phyloP scores from a whole-genome alignment of 2,329 filamentous ascomycete genomes.

The Tolypocladium ovalisporum region DNA sequence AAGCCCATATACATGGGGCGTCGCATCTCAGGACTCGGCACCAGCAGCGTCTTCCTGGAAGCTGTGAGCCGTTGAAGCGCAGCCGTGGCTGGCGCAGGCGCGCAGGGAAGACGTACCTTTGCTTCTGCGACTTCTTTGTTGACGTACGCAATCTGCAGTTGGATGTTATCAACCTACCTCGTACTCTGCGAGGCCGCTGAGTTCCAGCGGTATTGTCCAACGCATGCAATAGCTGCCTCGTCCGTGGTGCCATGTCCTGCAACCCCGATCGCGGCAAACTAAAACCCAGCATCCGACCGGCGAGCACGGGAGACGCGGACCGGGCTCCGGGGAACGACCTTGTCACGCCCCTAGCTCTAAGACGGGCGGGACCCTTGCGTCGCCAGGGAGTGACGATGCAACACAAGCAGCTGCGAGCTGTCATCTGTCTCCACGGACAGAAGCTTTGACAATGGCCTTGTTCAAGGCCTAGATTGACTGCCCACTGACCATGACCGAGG shows the following conservation, averaged over 20 bases:
- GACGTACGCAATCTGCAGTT: not conserved
- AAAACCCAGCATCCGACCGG: not conserved
- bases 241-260: not conserved
- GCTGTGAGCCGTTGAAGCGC: not conserved
- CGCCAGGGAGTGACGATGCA: not conserved
- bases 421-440: not conserved
- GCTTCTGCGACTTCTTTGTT: not conserved
- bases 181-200: not conserved
- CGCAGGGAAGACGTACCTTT: not conserved
- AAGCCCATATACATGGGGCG: not conserved
- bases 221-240: not conserved
- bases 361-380: not conserved
- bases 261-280: not conserved
- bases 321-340: not conserved
- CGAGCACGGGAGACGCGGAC: not conserved
- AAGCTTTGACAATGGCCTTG: not conserved
- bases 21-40: not conserved
- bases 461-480: not conserved
- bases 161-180: not conserved
- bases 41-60: not conserved
- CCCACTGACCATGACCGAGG: not conserved
- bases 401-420: not conserved
- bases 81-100: not conserved
- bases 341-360: not conserved
- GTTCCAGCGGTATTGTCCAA: not conserved